Conservation (phyloP, 306 rosid genomes). For the Clitoria ternatea region DNA sequence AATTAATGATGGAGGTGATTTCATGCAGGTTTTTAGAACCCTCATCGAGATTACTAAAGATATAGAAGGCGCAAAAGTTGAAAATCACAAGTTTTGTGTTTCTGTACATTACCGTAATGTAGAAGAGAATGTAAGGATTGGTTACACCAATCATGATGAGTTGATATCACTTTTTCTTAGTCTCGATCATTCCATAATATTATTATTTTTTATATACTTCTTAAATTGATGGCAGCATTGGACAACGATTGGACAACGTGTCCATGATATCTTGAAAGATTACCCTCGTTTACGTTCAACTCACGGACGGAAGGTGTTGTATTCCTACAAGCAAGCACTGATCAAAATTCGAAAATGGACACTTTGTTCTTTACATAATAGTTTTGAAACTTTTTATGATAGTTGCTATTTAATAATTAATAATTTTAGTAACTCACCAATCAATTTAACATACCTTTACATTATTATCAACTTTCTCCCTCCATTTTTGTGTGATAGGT, state of each 20-base stretch:
- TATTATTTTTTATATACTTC: background rate
- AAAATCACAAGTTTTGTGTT: slow-evolving; percentile 90
- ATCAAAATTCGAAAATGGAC: background rate
- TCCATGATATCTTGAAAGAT: slow-evolving; percentile 71
- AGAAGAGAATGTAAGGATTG: slow-evolving; percentile 59
- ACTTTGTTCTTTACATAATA: background rate
- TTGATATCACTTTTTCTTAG: background rate
- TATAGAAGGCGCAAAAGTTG: slow-evolving; percentile 75
- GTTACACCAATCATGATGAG: background rate
- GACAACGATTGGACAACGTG: slow-evolving; percentile 68
- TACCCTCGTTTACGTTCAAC: slow-evolving; percentile 81
- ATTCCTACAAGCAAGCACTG: background rate
- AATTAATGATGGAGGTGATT: background rate
- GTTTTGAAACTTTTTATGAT: background rate
- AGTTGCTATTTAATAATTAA: background rate
- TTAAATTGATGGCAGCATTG: slow-evolving; percentile 57
- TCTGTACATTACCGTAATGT: slow-evolving; percentile 98
- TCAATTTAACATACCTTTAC: too few species aligned
- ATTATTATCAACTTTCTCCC: background rate
- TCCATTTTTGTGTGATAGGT: slow-evolving; percentile 40
- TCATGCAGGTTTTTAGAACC: slow-evolving; percentile 73
- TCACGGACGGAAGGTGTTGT: slow-evolving; percentile 83
- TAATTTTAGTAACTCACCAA: background rate
- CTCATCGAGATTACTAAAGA: slow-evolving; percentile 67
- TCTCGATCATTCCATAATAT: background rate